These are phyloP conservation scores for Thelonectria discophora DNA, from an alignment of 2,329 filamentous ascomycete genomes.

Conservation along the genomic window DNA sequence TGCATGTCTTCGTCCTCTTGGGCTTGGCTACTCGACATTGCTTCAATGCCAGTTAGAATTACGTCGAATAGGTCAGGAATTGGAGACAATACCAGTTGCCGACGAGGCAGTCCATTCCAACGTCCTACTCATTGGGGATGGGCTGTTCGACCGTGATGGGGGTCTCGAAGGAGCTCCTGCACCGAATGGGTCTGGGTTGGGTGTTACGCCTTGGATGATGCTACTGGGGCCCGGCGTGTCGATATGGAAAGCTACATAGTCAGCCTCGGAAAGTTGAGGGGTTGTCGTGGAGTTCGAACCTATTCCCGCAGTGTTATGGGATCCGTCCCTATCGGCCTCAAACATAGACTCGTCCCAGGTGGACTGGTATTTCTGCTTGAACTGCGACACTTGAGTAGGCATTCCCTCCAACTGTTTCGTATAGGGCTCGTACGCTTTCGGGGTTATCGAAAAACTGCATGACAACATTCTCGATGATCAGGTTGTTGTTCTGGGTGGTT, in stretches of 20 bases:
- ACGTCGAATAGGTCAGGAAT: conserved; percentile 27
- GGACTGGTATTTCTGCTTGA: conserved; percentile 56
- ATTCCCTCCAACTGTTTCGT: conserved; percentile 11
- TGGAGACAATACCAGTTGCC: conserved; percentile 50
- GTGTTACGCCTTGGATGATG: conserved; percentile 55
- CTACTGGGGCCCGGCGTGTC: conserved; percentile 59
- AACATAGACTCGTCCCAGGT: conserved; percentile 66
- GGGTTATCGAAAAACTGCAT: conserved; percentile 62
- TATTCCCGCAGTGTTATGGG: conserved; percentile 52
- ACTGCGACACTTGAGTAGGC: conserved; percentile 46
- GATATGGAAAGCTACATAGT: conserved; percentile 62
- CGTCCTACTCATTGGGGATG: conserved; percentile 64
- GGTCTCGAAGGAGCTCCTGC: conserved; percentile 65
- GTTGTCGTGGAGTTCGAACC: conserved; percentile 47
- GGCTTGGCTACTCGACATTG: conserved; percentile 47
- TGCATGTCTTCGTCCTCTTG: conserved; percentile 66
- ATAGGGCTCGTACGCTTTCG: conserved; percentile 41
- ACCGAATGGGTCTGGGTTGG: conserved; percentile 52
- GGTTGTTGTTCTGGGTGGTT: conserved; percentile 49
- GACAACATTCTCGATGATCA: conserved; percentile 59
- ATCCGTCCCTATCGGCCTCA: conserved; percentile 61
- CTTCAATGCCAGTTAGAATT: conserved; percentile 45
- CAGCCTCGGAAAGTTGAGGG: conserved; percentile 31
- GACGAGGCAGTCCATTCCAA: conserved; percentile 57
- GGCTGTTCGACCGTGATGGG: conserved; percentile 67